These are phyloP conservation scores for Letharia columbiana DNA, from an alignment of 495 filamentous ascomycete species.

Conservation along the genomic window DNA sequence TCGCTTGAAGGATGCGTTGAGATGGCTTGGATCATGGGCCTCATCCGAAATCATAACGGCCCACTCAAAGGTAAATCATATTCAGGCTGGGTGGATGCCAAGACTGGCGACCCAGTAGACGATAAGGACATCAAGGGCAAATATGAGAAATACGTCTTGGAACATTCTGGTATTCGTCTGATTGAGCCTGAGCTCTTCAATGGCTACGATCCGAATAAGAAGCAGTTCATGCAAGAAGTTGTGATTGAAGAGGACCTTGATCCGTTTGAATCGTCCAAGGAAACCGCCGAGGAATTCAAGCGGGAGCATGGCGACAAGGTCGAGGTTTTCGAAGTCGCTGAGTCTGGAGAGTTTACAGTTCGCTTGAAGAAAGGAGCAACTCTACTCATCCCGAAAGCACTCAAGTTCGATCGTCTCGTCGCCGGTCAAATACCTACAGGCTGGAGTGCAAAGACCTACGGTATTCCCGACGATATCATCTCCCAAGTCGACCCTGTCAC, in stretches of 20 bases:
- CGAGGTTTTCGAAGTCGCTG: constrained; percentile 91
- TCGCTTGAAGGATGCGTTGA: constrained; percentile 96
- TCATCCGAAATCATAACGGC: constrained; percentile 98
- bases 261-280: constrained; percentile 94
- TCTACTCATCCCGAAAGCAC: constrained; percentile 90
- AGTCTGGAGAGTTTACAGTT: constrained; percentile 89
- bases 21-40: constrained; percentile 99
- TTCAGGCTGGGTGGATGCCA: constrained; percentile 93
- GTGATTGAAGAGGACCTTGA: constrained; percentile 94
- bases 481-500: constrained; percentile 95
- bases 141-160: constrained; percentile 93
- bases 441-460: constrained; percentile 91
- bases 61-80: constrained; percentile 94
- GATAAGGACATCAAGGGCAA: constrained; percentile 96
- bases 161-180: constrained; percentile 93
- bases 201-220: constrained; percentile 96
- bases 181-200: constrained; percentile 97
- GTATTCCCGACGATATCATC: constrained; percentile 95
- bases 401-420: constrained; percentile 93
- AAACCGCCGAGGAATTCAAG: constrained; percentile 95
- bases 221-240: constrained; percentile 95
- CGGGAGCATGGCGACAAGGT: constrained; percentile 94
- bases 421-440: constrained; percentile 94
- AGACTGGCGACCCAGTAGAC: constrained; percentile 89
- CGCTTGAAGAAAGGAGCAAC: constrained; percentile 90